Conservation (phyloP, 169 alveolate species). For the Plasmodium vinckei region DNA sequence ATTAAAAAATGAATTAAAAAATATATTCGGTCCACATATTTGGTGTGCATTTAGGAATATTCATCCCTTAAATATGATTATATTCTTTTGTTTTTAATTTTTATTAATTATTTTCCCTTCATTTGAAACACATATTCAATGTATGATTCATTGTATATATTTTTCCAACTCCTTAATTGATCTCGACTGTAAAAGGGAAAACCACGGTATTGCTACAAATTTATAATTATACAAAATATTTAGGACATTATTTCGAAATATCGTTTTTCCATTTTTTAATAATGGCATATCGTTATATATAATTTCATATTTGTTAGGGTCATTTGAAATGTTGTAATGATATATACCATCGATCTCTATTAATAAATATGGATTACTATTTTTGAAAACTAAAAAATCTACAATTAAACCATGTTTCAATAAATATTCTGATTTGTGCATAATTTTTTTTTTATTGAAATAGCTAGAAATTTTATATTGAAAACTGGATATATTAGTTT, state of each 20-base stretch:
- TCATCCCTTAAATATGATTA: too few relatives aligned
- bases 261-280: slow-evolving; percentile 52
- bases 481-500: slow-evolving; percentile 65
- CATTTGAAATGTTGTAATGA: slow-evolving; percentile 58
- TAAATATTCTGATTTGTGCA: slow-evolving; percentile 50
- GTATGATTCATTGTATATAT: background rate
- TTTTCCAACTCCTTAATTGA: slow-evolving; percentile 20
- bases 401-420: slow-evolving; percentile 55
- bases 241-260: slow-evolving; percentile 35
- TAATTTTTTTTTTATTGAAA: slow-evolving; percentile 51
- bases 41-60: too few relatives aligned
- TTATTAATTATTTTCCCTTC: too few relatives aligned
- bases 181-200: slow-evolving; percentile 30
- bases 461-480: slow-evolving; percentile 54
- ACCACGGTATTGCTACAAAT: slow-evolving; percentile 68
- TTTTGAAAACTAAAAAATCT: slow-evolving; percentile 42
- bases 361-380: slow-evolving; percentile 18
- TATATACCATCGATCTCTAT: slow-evolving; percentile 65
- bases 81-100: too few relatives aligned
- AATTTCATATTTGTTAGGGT: slow-evolving; percentile 17
- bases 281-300: slow-evolving; percentile 32
- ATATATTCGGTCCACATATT: too few relatives aligned
- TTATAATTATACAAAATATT: slow-evolving; percentile 18
- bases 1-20: too few relatives aligned
- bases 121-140: too few relatives aligned